Conservation (phyloP, 257 asterid species). For the Solanum chiquidenum region DNA sequence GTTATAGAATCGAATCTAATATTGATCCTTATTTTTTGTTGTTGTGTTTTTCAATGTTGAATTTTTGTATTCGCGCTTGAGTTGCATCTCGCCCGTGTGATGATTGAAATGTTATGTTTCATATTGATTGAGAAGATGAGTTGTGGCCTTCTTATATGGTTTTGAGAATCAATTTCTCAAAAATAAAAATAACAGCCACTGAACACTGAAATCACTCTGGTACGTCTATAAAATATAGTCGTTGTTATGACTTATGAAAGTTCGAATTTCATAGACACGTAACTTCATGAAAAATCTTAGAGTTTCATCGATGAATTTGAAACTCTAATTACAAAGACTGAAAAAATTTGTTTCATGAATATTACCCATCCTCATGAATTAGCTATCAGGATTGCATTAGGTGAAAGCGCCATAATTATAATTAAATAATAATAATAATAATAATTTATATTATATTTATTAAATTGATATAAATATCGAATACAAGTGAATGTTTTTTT, state of each 20-base stretch:
- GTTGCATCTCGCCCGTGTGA: too few relatives aligned
- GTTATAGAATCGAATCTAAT: neutral
- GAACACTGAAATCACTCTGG: too few relatives aligned
- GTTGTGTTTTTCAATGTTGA: neutral
- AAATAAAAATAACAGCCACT: too few relatives aligned
- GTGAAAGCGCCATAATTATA: neutral
- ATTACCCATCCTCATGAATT: too few relatives aligned
- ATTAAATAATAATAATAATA: neutral
- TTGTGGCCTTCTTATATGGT: too few relatives aligned
- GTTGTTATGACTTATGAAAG: too few relatives aligned
- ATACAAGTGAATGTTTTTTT: neutral
- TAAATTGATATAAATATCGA: neutral
- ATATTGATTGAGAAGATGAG: neutral
- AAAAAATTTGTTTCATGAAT: too few relatives aligned
- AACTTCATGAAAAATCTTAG: too few relatives aligned
- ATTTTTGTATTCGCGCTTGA: neutral
- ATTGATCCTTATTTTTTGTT: neutral
- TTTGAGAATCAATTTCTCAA: neutral
- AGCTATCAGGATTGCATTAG: neutral
- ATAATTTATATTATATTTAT: neutral
- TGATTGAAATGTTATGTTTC: neutral
- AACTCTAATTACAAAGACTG: too few relatives aligned
- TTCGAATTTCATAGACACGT: too few relatives aligned
- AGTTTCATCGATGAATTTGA: too few relatives aligned
- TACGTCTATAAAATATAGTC: too few relatives aligned